Conservation (phyloP, 768 basidiomycete genomes). For the Suillus hirtellus region DNA sequence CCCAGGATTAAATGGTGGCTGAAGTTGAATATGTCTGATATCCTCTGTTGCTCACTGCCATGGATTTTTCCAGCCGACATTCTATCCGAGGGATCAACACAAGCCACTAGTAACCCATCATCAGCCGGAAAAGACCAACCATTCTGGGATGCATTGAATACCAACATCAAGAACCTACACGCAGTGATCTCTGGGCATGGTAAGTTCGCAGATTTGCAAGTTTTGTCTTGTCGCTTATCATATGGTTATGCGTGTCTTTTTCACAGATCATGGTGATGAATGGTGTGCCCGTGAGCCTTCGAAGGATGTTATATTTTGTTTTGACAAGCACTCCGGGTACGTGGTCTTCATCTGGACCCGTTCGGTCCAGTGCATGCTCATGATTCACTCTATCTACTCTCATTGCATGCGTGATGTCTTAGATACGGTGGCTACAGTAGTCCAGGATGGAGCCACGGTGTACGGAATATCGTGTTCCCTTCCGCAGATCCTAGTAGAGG, state of each 20-base stretch:
- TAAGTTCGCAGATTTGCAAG: slow-evolving; percentile 22
- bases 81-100: slow-evolving; percentile 58
- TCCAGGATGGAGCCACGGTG: slow-evolving; percentile 61
- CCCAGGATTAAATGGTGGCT: slow-evolving; percentile 44
- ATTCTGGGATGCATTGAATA: slow-evolving; percentile 64
- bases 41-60: background rate
- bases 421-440: slow-evolving; percentile 66
- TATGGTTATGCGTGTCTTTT: background rate
- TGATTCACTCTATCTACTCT: background rate
- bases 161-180: slow-evolving; percentile 62
- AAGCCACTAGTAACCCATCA: slow-evolving; percentile 44
- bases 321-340: slow-evolving; percentile 74
- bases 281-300: slow-evolving; percentile 73
- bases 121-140: slow-evolving; percentile 49
- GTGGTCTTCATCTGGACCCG: slow-evolving; percentile 6
- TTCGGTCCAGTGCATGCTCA: background rate
- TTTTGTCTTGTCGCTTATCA: slow-evolving; percentile 12
- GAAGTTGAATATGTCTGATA: background rate
- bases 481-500: slow-evolving; percentile 45
- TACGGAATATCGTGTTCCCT: slow-evolving; percentile 58
- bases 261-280: slow-evolving; percentile 72
- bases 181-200: slow-evolving; percentile 74
- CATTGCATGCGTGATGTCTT: slow-evolving; percentile 1
- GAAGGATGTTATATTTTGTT: slow-evolving; percentile 70
- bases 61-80: slow-evolving; percentile 45